Evolutionary conservation across 2,329 filamentous ascomycete species (phyloP).

Genomic region (Penicillium aurantiogriseum): DNA sequence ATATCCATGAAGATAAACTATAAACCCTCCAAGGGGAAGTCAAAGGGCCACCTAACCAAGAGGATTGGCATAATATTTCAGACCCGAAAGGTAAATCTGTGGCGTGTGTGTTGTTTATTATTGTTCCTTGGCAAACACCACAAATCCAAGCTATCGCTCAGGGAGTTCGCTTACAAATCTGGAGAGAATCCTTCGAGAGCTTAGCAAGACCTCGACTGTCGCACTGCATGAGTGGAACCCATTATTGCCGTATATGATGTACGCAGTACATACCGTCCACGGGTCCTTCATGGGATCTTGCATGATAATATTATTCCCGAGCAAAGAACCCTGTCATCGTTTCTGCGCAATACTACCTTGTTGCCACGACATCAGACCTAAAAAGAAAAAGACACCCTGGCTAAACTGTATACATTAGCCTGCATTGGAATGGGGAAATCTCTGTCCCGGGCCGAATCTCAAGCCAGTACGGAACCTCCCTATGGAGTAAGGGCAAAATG

Average conservation of each 20-base stretch:
- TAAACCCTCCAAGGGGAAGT: not conserved
- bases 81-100: not conserved
- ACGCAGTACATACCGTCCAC: not conserved
- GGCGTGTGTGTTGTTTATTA: not conserved
- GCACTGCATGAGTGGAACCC: not conserved
- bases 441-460: constrained; percentile 19
- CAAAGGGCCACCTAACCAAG: not conserved
- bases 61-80: not conserved
- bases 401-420: not conserved
- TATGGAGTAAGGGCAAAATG: not conserved
- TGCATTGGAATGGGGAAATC: constrained; percentile 7
- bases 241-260: not conserved
- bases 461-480: not conserved
- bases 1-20: not conserved
- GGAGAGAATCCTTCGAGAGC: not conserved
- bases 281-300: not conserved
- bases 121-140: constrained; percentile 2
- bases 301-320: not conserved
- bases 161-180: not conserved
- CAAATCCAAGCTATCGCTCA: not conserved
- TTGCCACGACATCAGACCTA: not conserved
- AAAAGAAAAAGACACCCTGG: not conserved
- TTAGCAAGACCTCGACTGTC: not conserved
- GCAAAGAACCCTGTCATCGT: not conserved
- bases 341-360: not conserved